A percentile compares a stretch with the other conserved stretches of the same genome.
phyloP scores from a whole-genome alignment of 768 basidiomycete species.

The Rhodotorula sphaerocarpa region DNA sequence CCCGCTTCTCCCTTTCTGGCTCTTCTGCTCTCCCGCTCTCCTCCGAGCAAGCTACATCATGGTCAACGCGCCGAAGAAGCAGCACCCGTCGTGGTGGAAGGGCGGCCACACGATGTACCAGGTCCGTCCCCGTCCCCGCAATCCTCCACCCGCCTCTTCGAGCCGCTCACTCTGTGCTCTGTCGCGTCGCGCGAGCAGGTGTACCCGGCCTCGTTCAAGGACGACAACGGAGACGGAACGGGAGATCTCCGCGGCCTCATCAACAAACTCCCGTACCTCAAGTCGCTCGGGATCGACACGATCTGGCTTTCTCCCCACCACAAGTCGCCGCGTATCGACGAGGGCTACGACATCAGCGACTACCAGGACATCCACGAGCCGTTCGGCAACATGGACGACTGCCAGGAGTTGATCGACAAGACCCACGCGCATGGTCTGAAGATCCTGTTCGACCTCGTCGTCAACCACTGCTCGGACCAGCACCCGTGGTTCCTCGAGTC shows the following conservation, averaged over 20 bases:
- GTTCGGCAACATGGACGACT: slow-evolving; percentile 56
- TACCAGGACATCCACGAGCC: slow-evolving; percentile 55
- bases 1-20: too few species aligned
- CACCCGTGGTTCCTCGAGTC: slow-evolving; percentile 63
- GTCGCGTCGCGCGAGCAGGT: slow-evolving; percentile 42
- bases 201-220: slow-evolving; percentile 62
- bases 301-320: slow-evolving; percentile 69
- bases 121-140: neutral
- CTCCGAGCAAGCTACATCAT: neutral
- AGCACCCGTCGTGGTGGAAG: slow-evolving; percentile 43
- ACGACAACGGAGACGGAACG: slow-evolving; percentile 62
- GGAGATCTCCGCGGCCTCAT: slow-evolving; percentile 64
- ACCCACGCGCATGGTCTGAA: slow-evolving; percentile 62
- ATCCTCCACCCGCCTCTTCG: neutral
- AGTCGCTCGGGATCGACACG: slow-evolving; percentile 48
- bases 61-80: slow-evolving; percentile 7
- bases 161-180: neutral
- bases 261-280: slow-evolving; percentile 60
- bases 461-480: slow-evolving; percentile 59
- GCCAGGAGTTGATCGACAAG: slow-evolving; percentile 40
- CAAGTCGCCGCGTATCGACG: slow-evolving; percentile 52
- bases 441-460: slow-evolving; percentile 61
- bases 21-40: neutral
- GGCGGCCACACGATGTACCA: slow-evolving; percentile 54
- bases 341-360: slow-evolving; percentile 23